Base-by-base conservation (phyloP, 495 filamentous ascomycete genomes). In the Peziza echinospora region DNA sequence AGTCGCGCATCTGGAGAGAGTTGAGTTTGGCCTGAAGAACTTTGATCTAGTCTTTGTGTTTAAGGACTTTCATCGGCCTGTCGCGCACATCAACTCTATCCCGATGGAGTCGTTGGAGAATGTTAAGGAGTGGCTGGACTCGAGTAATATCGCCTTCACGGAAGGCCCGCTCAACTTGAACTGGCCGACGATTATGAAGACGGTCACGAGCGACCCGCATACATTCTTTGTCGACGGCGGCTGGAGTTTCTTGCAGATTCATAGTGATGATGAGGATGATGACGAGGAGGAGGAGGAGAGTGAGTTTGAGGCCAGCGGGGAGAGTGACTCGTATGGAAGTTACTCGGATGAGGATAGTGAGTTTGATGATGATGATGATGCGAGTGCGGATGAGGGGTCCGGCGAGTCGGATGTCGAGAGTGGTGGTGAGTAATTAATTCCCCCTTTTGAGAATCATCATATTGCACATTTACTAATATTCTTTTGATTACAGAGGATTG, bases 181-280 rank as follows among this genome's bases (percentile, higher is more conserved):
- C 65, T 99, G 91, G 91, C 76, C 79, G 6, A 92, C 84, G 19
- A 99, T 99, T 60, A 99, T 99, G 86, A 99, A 99, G 68, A 99
- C 91, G 0, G 85, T 99, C 16, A 83, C 78, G 25, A 75, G 80
- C 34, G 82, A 99, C 60, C 82, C 91, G 6, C 86, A 96, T 55
- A 73, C 77, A 47, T 99, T 99, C 73, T 99, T 93, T 61, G 71
- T 68, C 24, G 86, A 96, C 56, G 91, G 91, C 23, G 91, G 91
- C 21, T 99, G 91, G 91, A 78, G 76, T 11, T 94, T 96, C 75
- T 61, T 99, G 46, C 72, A 75, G 24, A 79, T 78, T 46, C 87
- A 94, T 34, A 83, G 77, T 1, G 91, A 96, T 53, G 82, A 79
- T 3, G 85, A 93, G 42, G 85, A 74, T 45, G 73, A 67, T 0